Percentiles rank a stretch among this genome's conserved stretches.
Evolutionary conservation across 2,329 filamentous ascomycete species (phyloP).

Genomic region (Monilinia laxa): DNA sequence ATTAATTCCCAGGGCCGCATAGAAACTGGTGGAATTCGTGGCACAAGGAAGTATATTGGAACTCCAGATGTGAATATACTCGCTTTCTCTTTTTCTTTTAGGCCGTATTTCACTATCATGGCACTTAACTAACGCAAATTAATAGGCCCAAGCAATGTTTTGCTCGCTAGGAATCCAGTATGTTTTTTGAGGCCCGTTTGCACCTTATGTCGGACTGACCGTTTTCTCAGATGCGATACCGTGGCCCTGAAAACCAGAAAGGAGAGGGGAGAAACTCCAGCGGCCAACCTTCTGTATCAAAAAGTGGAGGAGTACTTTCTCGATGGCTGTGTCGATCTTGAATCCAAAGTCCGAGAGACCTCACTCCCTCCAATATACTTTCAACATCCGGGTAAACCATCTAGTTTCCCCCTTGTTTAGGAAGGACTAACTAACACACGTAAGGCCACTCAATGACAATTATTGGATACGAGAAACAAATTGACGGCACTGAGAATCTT

Average conservation of each 20-base stretch:
- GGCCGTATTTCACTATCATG: not conserved
- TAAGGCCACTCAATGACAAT: constrained; percentile 86
- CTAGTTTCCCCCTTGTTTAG: not conserved
- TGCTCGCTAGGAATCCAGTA: constrained; percentile 65
- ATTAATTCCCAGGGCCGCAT: constrained; percentile 72
- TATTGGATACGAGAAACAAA: constrained; percentile 73
- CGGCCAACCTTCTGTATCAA: constrained; percentile 54
- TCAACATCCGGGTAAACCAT: constrained; percentile 67
- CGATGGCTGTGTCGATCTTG: constrained; percentile 49
- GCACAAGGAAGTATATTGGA: constrained; percentile 94
- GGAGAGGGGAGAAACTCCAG: constrained; percentile 31
- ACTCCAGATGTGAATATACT: constrained; percentile 69
- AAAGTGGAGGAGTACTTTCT: constrained; percentile 75
- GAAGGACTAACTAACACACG: constrained; percentile 17
- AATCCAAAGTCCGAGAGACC: constrained; percentile 68
- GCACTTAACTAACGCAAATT: not conserved
- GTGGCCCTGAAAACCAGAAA: constrained; percentile 55
- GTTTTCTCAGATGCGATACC: constrained; percentile 56
- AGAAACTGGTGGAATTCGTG: constrained; percentile 83
- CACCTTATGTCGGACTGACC: constrained; percentile 18
- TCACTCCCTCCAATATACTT: constrained; percentile 82
- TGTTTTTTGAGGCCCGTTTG: constrained; percentile 34
- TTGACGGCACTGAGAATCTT: constrained; percentile 64
- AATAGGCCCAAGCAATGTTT: constrained; percentile 76
- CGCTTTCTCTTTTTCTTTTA: not conserved